These are phyloP conservation scores for Colletotrichum cereale DNA, from an alignment of 2,329 filamentous ascomycete genomes.

Conservation along the genomic window DNA sequence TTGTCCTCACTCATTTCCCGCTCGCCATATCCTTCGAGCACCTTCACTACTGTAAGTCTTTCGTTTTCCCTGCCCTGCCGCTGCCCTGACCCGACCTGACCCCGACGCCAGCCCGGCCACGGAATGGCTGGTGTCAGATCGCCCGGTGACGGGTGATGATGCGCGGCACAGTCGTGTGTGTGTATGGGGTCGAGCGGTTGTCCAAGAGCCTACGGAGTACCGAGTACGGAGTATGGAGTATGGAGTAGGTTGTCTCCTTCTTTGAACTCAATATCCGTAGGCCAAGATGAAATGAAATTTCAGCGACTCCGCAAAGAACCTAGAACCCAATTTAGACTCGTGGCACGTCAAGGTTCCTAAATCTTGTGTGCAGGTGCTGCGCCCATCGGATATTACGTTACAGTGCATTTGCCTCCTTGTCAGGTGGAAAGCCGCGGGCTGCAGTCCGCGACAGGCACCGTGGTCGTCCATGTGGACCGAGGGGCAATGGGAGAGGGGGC, in stretches of 20 bases:
- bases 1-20: background rate
- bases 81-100: background rate
- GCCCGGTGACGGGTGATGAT: slow-evolving; percentile 31
- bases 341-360: background rate
- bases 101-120: slow-evolving; percentile 17
- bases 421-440: slow-evolving; percentile 8
- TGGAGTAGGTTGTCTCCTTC: background rate
- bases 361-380: background rate
- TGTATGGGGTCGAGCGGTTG: slow-evolving; percentile 12
- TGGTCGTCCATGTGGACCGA: slow-evolving; percentile 4
- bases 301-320: background rate
- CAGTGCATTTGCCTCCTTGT: slow-evolving; percentile 26
- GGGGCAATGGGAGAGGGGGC: background rate
- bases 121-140: slow-evolving; percentile 24
- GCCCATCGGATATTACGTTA: slow-evolving; percentile 40
- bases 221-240: no score
- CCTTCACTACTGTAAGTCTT: background rate
- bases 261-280: background rate
- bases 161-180: slow-evolving; percentile 5
- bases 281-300: background rate
- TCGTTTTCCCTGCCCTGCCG: background rate
- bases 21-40: background rate
- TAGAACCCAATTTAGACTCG: background rate
- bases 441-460: slow-evolving; percentile 27
- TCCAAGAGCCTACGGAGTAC: slow-evolving; percentile 16